A percentile compares a stretch with the other conserved stretches of the same genome.
phyloP scores from a whole-genome alignment of 495 filamentous ascomycete species.

The Penicillium robsamsonii region DNA sequence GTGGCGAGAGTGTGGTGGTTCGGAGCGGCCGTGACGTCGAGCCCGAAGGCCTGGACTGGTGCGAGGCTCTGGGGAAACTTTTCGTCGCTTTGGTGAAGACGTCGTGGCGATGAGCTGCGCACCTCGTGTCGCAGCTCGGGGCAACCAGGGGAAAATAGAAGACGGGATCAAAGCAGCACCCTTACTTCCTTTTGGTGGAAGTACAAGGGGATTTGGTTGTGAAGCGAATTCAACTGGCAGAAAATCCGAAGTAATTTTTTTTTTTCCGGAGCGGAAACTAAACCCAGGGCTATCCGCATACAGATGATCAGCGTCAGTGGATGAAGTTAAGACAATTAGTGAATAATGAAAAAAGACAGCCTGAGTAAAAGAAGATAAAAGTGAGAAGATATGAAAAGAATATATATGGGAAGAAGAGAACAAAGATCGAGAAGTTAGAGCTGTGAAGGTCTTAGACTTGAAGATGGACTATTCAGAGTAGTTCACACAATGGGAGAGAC shows the following conservation, averaged over 20 bases:
- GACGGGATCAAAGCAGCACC: constrained; percentile 15
- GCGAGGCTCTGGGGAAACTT: constrained; percentile 60
- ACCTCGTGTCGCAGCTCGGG: constrained; percentile 49
- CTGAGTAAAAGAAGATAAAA: neutral
- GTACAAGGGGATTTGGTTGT: constrained; percentile 3
- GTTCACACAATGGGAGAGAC: neutral
- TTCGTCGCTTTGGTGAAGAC: constrained; percentile 90
- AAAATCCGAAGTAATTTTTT: constrained; percentile 19
- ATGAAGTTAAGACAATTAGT: neutral
- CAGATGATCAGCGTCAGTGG: neutral
- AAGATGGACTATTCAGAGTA: neutral
- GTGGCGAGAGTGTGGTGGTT: constrained; percentile 28
- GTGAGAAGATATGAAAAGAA: neutral
- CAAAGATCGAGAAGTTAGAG: neutral
- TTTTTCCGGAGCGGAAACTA: constrained; percentile 19
- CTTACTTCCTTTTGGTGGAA: constrained; percentile 7
- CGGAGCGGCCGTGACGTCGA: constrained; percentile 43
- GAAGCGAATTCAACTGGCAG: constrained; percentile 22
- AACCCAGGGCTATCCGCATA: constrained; percentile 13
- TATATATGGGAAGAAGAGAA: neutral
- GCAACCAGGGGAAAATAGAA: constrained; percentile 17
- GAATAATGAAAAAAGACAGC: neutral
- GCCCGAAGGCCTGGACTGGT: constrained; percentile 39
- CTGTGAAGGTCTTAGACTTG: neutral
- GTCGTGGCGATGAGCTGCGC: constrained; percentile 79